These are phyloP conservation scores for Skeletonema costatum DNA, from an alignment of 108 stramenopile species.

Conservation along the genomic window DNA sequence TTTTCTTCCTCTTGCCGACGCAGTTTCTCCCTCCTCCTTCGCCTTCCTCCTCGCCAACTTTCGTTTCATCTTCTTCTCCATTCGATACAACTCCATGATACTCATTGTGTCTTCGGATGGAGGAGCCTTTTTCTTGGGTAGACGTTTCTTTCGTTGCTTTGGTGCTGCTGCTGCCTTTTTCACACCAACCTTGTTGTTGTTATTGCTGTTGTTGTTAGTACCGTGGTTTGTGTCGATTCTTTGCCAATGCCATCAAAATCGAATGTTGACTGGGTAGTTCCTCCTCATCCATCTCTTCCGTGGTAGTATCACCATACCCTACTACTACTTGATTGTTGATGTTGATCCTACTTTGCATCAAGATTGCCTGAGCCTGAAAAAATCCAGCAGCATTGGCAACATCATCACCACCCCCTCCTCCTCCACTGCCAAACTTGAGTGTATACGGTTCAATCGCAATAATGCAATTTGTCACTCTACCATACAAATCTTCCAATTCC, in stretches of 20 bases:
- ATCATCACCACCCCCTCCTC: background rate
- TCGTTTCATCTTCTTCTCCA: slow-evolving; percentile 1
- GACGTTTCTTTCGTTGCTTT: background rate
- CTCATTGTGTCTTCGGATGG: background rate
- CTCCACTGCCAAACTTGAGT: background rate
- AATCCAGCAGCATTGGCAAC: background rate
- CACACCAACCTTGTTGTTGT: background rate
- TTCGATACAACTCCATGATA: background rate
- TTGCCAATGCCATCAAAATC: background rate
- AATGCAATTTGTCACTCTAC: background rate
- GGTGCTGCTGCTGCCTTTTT: background rate
- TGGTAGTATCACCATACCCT: background rate
- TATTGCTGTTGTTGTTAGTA: background rate
- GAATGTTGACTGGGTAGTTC: background rate
- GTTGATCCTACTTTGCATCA: too few relatives aligned
- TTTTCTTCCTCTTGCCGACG: background rate
- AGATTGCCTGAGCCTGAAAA: background rate
- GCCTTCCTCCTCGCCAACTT: background rate
- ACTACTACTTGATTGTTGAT: background rate
- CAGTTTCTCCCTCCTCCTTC: background rate
- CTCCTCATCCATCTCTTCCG: background rate
- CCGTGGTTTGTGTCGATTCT: background rate
- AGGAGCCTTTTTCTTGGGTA: background rate
- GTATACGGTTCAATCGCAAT: background rate
- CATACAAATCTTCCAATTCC: background rate